Evolutionary conservation across 106 monocot species (phyloP), one percentile per base, ranked within the genome.

Genomic region (Platanthera guangdongensis): DNA sequence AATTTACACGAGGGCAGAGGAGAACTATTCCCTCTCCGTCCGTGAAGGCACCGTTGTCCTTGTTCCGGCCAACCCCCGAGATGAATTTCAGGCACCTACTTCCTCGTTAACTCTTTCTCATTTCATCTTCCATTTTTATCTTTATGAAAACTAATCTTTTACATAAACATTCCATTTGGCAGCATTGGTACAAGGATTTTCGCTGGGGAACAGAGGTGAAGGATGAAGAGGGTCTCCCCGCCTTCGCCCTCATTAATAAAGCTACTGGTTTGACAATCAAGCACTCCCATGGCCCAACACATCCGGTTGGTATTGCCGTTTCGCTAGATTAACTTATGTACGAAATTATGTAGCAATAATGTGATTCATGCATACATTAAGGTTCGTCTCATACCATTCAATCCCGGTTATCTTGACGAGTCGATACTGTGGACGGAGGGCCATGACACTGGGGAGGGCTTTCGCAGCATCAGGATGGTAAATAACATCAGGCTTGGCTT

Each of bases 141-240:
- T 19, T n/a, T 14, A 6, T 19, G 2, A 62, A 62, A 62, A 0
- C 60, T 19, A 2, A 62, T 19, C 18, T 62, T 62, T 5, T 53
- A 53, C 8, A 13, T 8, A 53, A 53, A 53, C 11, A 53, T 0
- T 53, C 13, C 52, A 53, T 53, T 53, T 53, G 8, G 50, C 68
- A 94, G 94, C 94, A 94, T 80, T 94, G 94, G 94, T 84, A 89
- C 87, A 94, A 94, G 80, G 94, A 91, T 70, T 78, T 89, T 82
- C 83, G 72, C 47, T 82, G 60, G 78, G 83, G 85, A 75, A 74
- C 80, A 5, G 77, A 47, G 77, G 87, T 94, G 65, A 94, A 91
- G 86, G 94, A 94, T 68, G 87, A 88, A 55, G 91, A 87, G 74
- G 90, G 90, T 0, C 50, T 76, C 51, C 90, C 94, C 0, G 81